Evolutionary conservation across 2,329 filamentous ascomycete genomes (phyloP).

Genomic region (Neurospora sp.): DNA sequence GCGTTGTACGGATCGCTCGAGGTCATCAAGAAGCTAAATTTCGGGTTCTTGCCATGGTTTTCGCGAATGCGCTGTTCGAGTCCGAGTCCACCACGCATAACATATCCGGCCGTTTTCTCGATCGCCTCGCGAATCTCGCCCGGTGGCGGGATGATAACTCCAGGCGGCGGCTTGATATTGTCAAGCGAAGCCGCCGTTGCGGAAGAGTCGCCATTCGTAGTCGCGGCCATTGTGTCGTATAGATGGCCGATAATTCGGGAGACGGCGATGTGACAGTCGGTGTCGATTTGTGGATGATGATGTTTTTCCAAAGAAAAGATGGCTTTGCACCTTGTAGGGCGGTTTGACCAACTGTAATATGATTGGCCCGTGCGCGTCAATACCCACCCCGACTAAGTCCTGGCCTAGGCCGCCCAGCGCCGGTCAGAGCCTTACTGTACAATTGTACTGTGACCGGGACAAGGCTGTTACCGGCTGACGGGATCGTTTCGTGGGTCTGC

Average conservation of each 20-base stretch:
- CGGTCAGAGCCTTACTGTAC: neutral
- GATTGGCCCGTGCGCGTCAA: neutral
- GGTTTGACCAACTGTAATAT: neutral
- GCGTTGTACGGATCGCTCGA: constrained; percentile 72
- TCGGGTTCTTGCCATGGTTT: constrained; percentile 76
- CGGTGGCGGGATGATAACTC: constrained; percentile 78
- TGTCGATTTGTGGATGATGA: neutral
- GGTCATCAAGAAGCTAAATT: constrained; percentile 83
- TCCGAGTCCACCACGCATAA: constrained; percentile 56
- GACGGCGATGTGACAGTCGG: neutral
- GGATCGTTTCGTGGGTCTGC: neutral
- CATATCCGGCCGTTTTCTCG: constrained; percentile 91
- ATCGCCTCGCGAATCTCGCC: constrained; percentile 74
- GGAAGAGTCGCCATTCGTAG: constrained; percentile 43
- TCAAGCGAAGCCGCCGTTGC: constrained; percentile 43
- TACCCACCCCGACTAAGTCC: neutral
- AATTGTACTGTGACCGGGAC: neutral
- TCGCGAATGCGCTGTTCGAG: constrained; percentile 81
- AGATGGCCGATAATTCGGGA: neutral
- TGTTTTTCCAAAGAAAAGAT: neutral
- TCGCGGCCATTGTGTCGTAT: constrained; percentile 16
- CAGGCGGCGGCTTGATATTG: constrained; percentile 67
- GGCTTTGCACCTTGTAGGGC: neutral
- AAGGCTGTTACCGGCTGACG: neutral
- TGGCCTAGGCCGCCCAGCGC: neutral